phyloP scores from a whole-genome alignment of 176 grass and related monocot species.

The Triticum aestivum region IWGSC_CS_RefSeq_v2.1 NC_057801.1:413613848-413614347 shows the following conservation, averaged over 20 bases:
- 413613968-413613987: no score
- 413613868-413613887: not conserved
- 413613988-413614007: no score
- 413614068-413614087: conserved; percentile 4
- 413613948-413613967: not conserved
- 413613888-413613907: not conserved
- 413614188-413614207: not conserved
- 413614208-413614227: not conserved
- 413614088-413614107: not conserved
- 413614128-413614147: no score
- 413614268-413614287: conserved; percentile 19
- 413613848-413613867: not conserved
- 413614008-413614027: not conserved
- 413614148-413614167: not conserved
- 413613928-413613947: not conserved
- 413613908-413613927: not conserved
- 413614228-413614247: not conserved
- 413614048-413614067: no score
- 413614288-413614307: conserved; percentile 1
- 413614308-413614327: not conserved
- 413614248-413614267: conserved; percentile 37
- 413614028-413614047: no score
- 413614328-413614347: no score
- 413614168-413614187: not conserved
- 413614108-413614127: not conserved